Base-by-base conservation (phyloP, 805 yeast genomes). In the Zygosaccharomyces gambellarensis region DNA sequence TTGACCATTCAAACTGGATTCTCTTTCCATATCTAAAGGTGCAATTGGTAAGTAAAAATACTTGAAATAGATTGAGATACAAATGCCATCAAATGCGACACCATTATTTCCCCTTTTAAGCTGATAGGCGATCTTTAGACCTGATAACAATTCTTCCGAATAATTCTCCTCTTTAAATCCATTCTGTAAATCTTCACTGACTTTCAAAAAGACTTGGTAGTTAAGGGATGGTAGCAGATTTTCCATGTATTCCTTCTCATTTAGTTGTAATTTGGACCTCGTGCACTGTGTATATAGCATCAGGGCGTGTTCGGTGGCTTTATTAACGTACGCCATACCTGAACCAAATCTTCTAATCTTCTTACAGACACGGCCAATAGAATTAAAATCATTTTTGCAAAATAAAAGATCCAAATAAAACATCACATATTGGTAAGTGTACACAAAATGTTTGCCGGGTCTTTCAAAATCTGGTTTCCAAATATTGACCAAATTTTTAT, bases 401-500 rank as follows among this genome's bases (percentile, higher is more conserved):
- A 74, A 69, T 22, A 87, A 65, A 22, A 90, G 60, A 21, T 77
- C 77, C 42, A 85, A 76, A 57, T 76, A 83, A 60, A 83, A 85
- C 42, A 71, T 64, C 21, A 87, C 78, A 61, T 94, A 92, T 47
- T 82, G 80, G 54, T 74, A 77, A 29, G 85, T 83, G 67, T 85
- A 89, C 9, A 80, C 81, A 63, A 90, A 92, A 67, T 92, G 97
- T 57, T 87, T 88, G 0, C 99, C 99, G 0, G 97, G 94, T 19
- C 95, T 70, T 64, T 95, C 99, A 58, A 75, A 66, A 43, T 90
- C 96, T 0, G 97, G 95, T 58, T 89, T 89, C 98, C 99, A 94
- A 49, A 94, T 87, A 55, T 81, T 85, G 1, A 90, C 80, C 34
- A 94, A 74, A 9, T 84, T 80, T 60, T 89, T 86, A 39, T 81